These are phyloP conservation scores for Conticribra guillardii DNA, from an alignment of 108 stramenopile genomes.

Conservation along the genomic window DNA sequence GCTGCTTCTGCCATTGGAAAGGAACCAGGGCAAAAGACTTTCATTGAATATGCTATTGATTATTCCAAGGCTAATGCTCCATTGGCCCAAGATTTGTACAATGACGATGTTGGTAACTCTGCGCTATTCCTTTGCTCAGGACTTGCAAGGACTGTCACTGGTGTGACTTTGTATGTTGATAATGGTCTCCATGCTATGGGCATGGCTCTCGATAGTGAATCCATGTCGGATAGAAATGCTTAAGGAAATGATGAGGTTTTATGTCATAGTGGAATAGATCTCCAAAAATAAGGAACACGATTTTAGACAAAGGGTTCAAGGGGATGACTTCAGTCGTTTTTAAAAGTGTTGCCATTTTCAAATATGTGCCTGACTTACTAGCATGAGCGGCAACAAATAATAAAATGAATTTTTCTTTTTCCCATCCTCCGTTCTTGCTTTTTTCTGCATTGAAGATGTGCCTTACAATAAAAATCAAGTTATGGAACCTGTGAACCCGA, in stretches of 20 bases:
- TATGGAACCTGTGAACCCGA: too few relatives aligned
- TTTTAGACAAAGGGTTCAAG: too few relatives aligned
- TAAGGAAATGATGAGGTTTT: too few relatives aligned
- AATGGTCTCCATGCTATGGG: constrained; percentile 93
- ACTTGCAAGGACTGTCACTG: constrained; percentile 91
- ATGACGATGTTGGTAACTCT: constrained; percentile 96
- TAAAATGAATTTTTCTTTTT: neutral
- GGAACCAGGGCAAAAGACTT: constrained; percentile 93
- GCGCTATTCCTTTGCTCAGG: constrained; percentile 92
- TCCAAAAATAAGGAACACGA: too few relatives aligned
- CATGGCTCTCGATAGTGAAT: constrained; percentile 87
- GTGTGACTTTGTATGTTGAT: constrained; percentile 92
- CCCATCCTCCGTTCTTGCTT: too few relatives aligned
- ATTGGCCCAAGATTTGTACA: constrained; percentile 95
- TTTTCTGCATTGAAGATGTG: too few relatives aligned
- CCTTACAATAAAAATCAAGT: too few relatives aligned
- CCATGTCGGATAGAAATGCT: constrained; percentile 61
- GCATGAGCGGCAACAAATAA: neutral
- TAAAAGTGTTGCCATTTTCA: neutral
- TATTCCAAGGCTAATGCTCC: constrained; percentile 97
- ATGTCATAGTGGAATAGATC: too few relatives aligned
- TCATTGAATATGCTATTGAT: constrained; percentile 98
- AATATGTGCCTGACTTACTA: neutral
- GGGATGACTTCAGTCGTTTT: too few relatives aligned
- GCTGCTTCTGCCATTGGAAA: constrained; percentile 95